These are phyloP conservation scores for Cutaneotrichosporon sp. DNA, from an alignment of 1,284 basidiomycete species.

Conservation along the genomic window DNA sequence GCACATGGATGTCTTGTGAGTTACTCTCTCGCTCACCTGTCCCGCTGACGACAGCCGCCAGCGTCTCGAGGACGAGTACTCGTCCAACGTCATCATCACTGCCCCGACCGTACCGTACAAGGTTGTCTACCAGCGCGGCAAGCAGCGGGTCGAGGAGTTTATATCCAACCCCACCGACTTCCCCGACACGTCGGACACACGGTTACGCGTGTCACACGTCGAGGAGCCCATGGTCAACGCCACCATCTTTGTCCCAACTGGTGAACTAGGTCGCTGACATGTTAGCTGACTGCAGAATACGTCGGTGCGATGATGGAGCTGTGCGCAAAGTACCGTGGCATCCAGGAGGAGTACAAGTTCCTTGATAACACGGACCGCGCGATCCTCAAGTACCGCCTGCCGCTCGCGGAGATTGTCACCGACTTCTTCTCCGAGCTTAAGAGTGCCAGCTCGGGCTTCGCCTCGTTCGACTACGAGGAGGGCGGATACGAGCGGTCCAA, in stretches of 20 bases:
- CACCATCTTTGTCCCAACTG: constrained; percentile 80
- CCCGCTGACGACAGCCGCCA: constrained; percentile 58
- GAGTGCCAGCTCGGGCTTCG: constrained; percentile 77
- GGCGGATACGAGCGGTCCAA: constrained; percentile 78
- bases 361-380: constrained; percentile 66
- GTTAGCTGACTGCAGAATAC: constrained; percentile 67
- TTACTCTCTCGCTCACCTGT: background rate
- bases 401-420: constrained; percentile 80
- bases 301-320: constrained; percentile 90
- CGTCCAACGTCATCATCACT: constrained; percentile 83
- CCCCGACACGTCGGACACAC: constrained; percentile 71
- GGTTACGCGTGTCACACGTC: constrained; percentile 66
- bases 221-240: constrained; percentile 80
- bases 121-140: constrained; percentile 72
- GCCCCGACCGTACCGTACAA: constrained; percentile 92
- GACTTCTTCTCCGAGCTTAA: constrained; percentile 92
- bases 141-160: constrained; percentile 54
- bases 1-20: constrained; percentile 82
- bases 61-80: constrained; percentile 93
- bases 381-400: constrained; percentile 76
- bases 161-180: constrained; percentile 92
- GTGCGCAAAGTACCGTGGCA: constrained; percentile 75
- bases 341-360: constrained; percentile 72
- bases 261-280: background rate
- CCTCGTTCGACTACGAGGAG: constrained; percentile 92